phyloP scores from a whole-genome alignment of 2,329 filamentous ascomycete species.

The Paecilomyces dactylethromorphus region DNA sequence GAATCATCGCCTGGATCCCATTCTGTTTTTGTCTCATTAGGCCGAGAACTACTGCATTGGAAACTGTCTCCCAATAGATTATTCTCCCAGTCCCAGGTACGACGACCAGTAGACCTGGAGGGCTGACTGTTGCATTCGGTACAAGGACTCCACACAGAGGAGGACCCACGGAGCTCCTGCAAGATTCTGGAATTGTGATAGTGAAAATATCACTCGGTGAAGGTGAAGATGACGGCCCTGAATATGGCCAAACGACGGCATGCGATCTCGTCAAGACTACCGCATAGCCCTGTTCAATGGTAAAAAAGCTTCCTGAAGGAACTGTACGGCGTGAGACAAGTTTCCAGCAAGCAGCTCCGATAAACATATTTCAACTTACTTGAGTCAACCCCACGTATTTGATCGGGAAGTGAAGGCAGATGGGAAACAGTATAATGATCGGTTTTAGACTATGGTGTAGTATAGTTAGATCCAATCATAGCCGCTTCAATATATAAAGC shows the following conservation, averaged over 20 bases:
- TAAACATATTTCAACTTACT: conserved; percentile 44
- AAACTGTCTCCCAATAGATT: conserved; percentile 92
- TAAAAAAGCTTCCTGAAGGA: conserved; percentile 59
- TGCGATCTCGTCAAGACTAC: conserved; percentile 73
- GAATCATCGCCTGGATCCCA: conserved; percentile 68
- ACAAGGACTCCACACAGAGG: conserved; percentile 80
- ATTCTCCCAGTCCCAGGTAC: conserved; percentile 79
- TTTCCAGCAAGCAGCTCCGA: conserved; percentile 3
- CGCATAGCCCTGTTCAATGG: conserved; percentile 63
- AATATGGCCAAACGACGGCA: conserved; percentile 88
- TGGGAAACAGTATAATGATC: conserved; percentile 80
- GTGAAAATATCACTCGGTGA: conserved; percentile 59
- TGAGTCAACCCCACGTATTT: conserved; percentile 59
- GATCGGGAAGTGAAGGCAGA: conserved; percentile 73
- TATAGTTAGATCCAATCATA: neutral
- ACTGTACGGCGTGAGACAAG: conserved; percentile 34
- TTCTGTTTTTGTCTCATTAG: conserved; percentile 75
- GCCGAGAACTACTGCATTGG: conserved; percentile 76
- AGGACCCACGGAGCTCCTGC: conserved; percentile 60
- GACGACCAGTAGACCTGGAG: conserved; percentile 80
- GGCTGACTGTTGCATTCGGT: conserved; percentile 67
- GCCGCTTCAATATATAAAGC: neutral
- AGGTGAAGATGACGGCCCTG: conserved; percentile 31
- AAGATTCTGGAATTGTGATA: conserved; percentile 70
- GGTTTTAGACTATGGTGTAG: conserved; percentile 64